Percentiles rank a stretch among this genome's conserved stretches.
Evolutionary conservation across 2,329 filamentous ascomycete species (phyloP).

Genomic region (Aschersonia sp.): DNA sequence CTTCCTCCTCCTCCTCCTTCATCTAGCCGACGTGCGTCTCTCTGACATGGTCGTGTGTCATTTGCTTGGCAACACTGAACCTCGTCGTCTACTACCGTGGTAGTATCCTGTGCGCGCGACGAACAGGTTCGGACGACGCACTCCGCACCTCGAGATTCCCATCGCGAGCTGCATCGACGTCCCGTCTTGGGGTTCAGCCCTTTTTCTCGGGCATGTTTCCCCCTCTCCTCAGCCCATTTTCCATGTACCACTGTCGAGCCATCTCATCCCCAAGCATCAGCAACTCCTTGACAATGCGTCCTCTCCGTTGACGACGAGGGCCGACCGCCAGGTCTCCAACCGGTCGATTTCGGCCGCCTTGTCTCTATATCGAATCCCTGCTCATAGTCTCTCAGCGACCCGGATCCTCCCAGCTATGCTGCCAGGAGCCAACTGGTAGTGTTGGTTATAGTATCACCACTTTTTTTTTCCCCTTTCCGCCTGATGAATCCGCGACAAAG

Average conservation of each 20-base stretch:
- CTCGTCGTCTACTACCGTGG: not conserved
- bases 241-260: no score
- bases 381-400: not conserved
- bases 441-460: not conserved
- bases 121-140: not conserved
- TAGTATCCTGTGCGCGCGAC: not conserved
- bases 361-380: not conserved
- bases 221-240: no score
- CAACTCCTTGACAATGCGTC: not conserved
- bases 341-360: not conserved
- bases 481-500: no score
- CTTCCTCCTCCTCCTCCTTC: not conserved
- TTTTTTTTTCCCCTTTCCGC: no score
- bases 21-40: not conserved
- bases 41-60: not conserved
- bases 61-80: not conserved
- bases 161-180: not conserved
- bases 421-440: not conserved
- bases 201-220: not conserved
- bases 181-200: not conserved
- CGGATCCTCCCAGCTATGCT: not conserved
- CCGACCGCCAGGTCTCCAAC: not conserved
- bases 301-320: not conserved
- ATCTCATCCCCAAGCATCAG: not conserved
- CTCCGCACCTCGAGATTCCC: not conserved